Evolutionary conservation across 768 basidiomycete genomes (phyloP), one percentile per base, ranked within the genome.

Genomic region (Rhodotorula babjevae): DNA sequence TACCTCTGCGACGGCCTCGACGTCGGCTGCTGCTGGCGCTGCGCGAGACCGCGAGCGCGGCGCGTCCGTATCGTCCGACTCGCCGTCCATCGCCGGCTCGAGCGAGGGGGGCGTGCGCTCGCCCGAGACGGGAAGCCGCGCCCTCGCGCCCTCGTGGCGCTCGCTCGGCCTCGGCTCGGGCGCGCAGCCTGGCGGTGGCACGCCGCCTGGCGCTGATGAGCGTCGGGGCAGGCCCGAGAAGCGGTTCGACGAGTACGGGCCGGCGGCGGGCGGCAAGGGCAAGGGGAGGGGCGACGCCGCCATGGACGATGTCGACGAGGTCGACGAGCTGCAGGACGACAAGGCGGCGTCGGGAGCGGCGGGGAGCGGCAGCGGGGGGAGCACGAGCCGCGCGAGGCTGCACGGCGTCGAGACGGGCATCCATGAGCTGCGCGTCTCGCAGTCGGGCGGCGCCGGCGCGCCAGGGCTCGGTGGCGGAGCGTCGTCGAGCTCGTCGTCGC

Each of bases 341-440:
- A 27, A 29, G 11, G 21, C 33, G n/a, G 14, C 44, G 14, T 46
- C 44, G 44, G 44, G 8, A 2, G 18, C 14, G 3, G 44, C 44
- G 8, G 44, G 44, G 14, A 29, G 33, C 53, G 12, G 33, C 10
- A 23, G 46, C 59, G 33, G 21, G 2, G 15, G 44, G 5, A 42
- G 65, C 27, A 33, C 50, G 53, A 53, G 57, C 31, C 55, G 69
- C 0, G 40, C 12, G 8, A 61, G 74, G n/a, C 69, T 75, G 67
- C 49, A 49, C n/a, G 74, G 74, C 40, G 74, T 75, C 56, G 70
- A 72, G 40, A 55, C 67, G 18, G 74, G 74, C 19, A 31, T 75
- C 42, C 33, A 61, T 46, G 74, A 75, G 47, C 31, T 75, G 12
- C 47, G 74, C 52, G 67, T 75, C 27, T 63, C 72, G 53, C 50